A percentile compares a stretch with the other conserved stretches of the same genome.
phyloP scores from a whole-genome alignment of 2,329 filamentous ascomycete genomes.

The Colletotrichum kahawae region DNA sequence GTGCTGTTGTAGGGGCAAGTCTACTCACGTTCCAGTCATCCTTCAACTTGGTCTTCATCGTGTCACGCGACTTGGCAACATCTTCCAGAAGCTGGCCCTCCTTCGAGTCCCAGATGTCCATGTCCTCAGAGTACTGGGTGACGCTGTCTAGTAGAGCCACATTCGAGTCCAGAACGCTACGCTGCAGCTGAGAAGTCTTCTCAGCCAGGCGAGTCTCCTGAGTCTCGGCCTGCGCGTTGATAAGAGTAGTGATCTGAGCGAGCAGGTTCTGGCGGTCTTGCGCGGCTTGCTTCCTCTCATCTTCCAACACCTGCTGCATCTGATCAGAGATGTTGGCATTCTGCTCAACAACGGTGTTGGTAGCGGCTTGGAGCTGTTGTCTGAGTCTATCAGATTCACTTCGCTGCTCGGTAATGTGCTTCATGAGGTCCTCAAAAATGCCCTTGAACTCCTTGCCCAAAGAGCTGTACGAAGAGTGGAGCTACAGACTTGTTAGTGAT shows the following conservation, averaged over 20 bases:
- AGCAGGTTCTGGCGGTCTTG: conserved; percentile 78
- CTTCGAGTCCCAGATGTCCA: conserved; percentile 75
- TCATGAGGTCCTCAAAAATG: conserved; percentile 81
- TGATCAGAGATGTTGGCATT: conserved; percentile 70
- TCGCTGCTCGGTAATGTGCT: conserved; percentile 77
- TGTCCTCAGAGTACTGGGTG: conserved; percentile 69
- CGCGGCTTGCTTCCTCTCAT: conserved; percentile 76
- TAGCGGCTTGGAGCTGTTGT: conserved; percentile 73
- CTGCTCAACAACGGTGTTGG: conserved; percentile 69
- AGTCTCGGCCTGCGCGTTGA: conserved; percentile 74
- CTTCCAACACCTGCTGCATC: conserved; percentile 73
- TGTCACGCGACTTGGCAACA: conserved; percentile 75
- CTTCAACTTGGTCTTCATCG: conserved; percentile 81
- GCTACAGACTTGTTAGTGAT: conserved; percentile 42
- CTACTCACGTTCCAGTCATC: conserved; percentile 81
- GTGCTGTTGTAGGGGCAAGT: conserved; percentile 59
- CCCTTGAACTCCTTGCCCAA: conserved; percentile 86
- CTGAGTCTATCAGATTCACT: conserved; percentile 76
- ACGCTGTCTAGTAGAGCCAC: conserved; percentile 69
- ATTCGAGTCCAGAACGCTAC: conserved; percentile 69
- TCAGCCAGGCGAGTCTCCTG: conserved; percentile 75
- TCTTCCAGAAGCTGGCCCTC: conserved; percentile 74
- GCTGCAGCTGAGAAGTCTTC: conserved; percentile 66
- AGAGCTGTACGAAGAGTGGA: conserved; percentile 83
- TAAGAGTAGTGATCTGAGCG: conserved; percentile 75